phyloP scores from a whole-genome alignment of 352 stramenopile genomes.

The Phytophthora podocarpi region DNA sequence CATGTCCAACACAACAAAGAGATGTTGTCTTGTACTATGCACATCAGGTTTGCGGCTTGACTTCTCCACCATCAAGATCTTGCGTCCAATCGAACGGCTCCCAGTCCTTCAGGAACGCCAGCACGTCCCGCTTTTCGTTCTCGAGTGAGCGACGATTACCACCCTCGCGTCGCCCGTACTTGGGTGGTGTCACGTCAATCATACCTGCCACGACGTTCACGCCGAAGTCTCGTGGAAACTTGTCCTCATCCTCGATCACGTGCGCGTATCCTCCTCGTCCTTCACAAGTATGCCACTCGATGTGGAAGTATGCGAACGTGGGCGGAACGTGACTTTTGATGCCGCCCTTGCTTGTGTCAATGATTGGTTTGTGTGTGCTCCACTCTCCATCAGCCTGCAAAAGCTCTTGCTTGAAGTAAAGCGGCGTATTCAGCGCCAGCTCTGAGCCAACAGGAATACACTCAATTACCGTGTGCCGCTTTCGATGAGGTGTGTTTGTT shows the following conservation, averaged over 20 bases:
- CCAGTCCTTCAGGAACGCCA: conserved; percentile 72
- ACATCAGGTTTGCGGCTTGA: conserved; percentile 24
- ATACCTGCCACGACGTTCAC: conserved; percentile 81
- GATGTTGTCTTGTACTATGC: conserved; percentile 4
- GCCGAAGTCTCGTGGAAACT: conserved; percentile 81
- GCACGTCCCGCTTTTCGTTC: conserved; percentile 63
- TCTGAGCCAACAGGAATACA: conserved; percentile 78
- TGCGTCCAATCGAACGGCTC: conserved; percentile 77
- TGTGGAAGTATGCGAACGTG: conserved; percentile 88
- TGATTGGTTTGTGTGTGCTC: conserved; percentile 83
- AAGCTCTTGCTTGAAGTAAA: conserved; percentile 89
- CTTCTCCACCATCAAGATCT: conserved; percentile 68
- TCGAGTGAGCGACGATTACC: conserved; percentile 47
- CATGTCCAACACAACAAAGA: conserved; percentile 17
- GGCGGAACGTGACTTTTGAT: conserved; percentile 67
- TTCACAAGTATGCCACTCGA: conserved; percentile 64
- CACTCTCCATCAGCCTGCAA: conserved; percentile 79
- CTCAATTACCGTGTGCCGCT: conserved; percentile 77
- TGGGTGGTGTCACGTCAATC: conserved; percentile 67
- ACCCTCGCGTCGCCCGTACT: conserved; percentile 56
- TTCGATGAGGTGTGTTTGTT: conserved; percentile 60
- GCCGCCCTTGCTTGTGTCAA: conserved; percentile 68
- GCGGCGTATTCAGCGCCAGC: conserved; percentile 61
- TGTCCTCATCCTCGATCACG: conserved; percentile 80
- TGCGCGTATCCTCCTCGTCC: conserved; percentile 67